Percentiles rank a stretch among this genome's conserved stretches.
Evolutionary conservation across 2,329 filamentous ascomycete genomes (phyloP).

Genomic region (Trichophyton verrucosum): DNA sequence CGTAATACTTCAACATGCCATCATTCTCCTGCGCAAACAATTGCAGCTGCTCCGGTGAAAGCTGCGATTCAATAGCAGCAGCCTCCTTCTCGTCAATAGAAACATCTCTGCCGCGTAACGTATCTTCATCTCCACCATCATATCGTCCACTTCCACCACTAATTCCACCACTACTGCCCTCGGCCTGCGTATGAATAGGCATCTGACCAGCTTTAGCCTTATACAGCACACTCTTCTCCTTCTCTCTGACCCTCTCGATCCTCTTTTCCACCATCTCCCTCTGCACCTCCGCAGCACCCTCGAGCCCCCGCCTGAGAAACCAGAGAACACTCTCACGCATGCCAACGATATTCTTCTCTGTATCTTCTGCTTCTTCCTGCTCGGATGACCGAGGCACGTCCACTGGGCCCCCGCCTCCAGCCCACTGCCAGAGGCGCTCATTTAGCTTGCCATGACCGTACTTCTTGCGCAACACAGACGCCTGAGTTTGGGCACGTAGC

Average conservation of each 20-base stretch:
- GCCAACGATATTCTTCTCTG: conserved; percentile 50
- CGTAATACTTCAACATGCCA: conserved; percentile 84
- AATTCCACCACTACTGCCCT: not conserved
- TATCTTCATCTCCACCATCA: conserved; percentile 15
- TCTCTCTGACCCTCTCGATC: conserved; percentile 73
- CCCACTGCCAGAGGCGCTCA: conserved; percentile 55
- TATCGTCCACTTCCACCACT: conserved; percentile 20
- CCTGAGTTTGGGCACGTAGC: conserved; percentile 63
- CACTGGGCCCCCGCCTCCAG: conserved; percentile 27
- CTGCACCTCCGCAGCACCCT: conserved; percentile 65
- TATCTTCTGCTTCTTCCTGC: conserved; percentile 60
- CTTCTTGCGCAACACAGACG: conserved; percentile 59
- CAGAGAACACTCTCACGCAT: conserved; percentile 75
- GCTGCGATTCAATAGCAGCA: conserved; percentile 40
- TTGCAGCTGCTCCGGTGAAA: conserved; percentile 77
- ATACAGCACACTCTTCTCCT: conserved; percentile 72
- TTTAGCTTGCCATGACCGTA: conserved; percentile 40
- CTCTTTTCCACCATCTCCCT: conserved; percentile 87
- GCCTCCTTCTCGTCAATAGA: conserved; percentile 23
- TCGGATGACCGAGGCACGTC: conserved; percentile 48
- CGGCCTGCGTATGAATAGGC: conserved; percentile 6
- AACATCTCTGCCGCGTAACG: conserved; percentile 19
- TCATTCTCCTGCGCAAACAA: conserved; percentile 90
- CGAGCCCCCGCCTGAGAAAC: conserved; percentile 63
- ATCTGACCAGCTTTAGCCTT: conserved; percentile 38